phyloP scores from a whole-genome alignment of 257 asterid genomes.

The Ehretia macrophylla region DNA sequence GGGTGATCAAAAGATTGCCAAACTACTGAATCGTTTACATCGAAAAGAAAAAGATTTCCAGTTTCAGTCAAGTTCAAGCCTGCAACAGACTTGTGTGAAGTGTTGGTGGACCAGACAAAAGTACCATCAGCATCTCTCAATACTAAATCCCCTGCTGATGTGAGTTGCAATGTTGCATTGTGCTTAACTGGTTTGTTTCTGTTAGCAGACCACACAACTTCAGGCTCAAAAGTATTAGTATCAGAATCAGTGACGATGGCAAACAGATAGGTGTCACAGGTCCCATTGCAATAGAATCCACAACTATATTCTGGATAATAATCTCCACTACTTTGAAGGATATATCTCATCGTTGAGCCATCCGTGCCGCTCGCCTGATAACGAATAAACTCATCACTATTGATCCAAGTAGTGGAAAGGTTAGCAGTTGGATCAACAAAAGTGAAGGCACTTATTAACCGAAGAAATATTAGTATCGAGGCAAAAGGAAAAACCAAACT shows the following conservation, averaged over 20 bases:
- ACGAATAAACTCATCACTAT: too few species aligned
- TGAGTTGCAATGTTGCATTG: slow-evolving; percentile 15
- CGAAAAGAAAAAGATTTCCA: slow-evolving; percentile 23
- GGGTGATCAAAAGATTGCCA: slow-evolving; percentile 62
- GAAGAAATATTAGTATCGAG: too few species aligned
- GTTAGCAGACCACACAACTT: slow-evolving; percentile 28
- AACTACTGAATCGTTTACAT: not conserved
- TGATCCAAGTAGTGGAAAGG: slow-evolving; percentile 44
- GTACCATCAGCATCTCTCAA: slow-evolving; percentile 19
- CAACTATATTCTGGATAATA: slow-evolving; percentile 40
- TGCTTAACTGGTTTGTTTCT: slow-evolving; percentile 15
- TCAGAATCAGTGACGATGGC: slow-evolving; percentile 35
- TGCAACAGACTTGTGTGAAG: slow-evolving; percentile 10
- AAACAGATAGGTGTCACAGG: slow-evolving; percentile 35
- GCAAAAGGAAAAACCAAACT: too few species aligned
- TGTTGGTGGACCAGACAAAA: slow-evolving; percentile 21
- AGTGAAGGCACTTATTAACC: too few species aligned
- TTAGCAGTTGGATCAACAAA: slow-evolving; percentile 39
- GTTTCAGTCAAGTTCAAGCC: slow-evolving; percentile 12
- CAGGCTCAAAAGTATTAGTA: too few species aligned
- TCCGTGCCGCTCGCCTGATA: too few species aligned
- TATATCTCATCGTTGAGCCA: slow-evolving; percentile 29
- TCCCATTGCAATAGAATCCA: slow-evolving; percentile 43
- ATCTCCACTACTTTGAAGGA: slow-evolving; percentile 37
- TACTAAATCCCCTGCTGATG: slow-evolving; percentile 15